Base-by-base conservation (phyloP, 2,329 filamentous ascomycete genomes). In the Trichoderma sp. region DNA sequence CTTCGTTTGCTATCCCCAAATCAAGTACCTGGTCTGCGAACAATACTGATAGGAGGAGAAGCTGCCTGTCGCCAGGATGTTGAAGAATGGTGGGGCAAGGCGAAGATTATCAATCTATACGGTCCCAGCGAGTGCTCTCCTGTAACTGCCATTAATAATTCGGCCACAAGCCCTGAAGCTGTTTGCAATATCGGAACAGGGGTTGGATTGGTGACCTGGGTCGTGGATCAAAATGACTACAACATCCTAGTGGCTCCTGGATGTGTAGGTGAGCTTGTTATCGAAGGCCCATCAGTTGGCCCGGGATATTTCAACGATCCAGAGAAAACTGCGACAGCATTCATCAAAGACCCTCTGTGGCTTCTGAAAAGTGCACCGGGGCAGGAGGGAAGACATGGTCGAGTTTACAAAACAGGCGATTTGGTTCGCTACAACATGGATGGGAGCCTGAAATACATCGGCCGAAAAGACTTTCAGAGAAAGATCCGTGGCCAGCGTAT, bases 401-500 rank as follows among this genome's bases (percentile, higher is more conserved):
- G 74, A 33, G 33, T 78, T 7, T 80, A 80, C 41, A 76, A 75
- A 29, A 80, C 79, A 1, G 79, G 79, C 11, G 79, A 80, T 31
- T 62, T 77, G 6, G 78, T 77, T 1, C 60, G 80, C 63, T 86
- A 86, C 35, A 79, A 84, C 53, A 79, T 53, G 7, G 77, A 78
- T 41, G 79, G 78, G 1, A 63, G 56, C n/a, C 24, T 80, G 14
- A 56, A 66, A 11, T 79, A 74, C 35, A 41, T 79, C 14, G 78
- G 79, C 24, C 76, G 80, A 2, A 79, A 78, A n/a, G 79, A 81
- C 33, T 16, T 31, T n/a, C 80, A 83, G 63, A 77, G 81, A 50
- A 83, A 83, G 75, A 80, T 91, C 14, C 85, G 86, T 29, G 91
- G 91, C 31, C 90, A 86, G 75, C 81, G 88, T 69, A 83, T 89